These are phyloP conservation scores for Ophiostoma sp. DNA, from an alignment of 2,329 filamentous ascomycete genomes.

Conservation along the genomic window DNA sequence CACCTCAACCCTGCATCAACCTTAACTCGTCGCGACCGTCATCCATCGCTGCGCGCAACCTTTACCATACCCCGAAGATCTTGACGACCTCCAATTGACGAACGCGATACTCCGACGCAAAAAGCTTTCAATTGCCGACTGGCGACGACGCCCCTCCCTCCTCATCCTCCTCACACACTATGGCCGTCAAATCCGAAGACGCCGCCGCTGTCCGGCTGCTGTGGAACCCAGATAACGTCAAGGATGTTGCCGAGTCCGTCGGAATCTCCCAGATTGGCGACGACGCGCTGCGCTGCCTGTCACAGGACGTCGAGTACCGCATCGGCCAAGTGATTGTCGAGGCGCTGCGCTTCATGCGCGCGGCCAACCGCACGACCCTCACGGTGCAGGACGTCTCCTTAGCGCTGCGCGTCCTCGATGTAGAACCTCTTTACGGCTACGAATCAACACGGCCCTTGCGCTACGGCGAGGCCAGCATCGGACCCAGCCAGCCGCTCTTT, in stretches of 20 bases:
- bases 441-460: constrained; percentile 85
- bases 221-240: constrained; percentile 96
- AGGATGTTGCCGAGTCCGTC: constrained; percentile 93
- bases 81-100: no score
- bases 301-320: constrained; percentile 93
- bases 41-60: not conserved
- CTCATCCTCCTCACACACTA: not conserved
- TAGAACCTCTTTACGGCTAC: constrained; percentile 95
- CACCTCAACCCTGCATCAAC: not conserved
- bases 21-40: not conserved
- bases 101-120: not conserved
- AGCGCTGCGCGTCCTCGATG: constrained; percentile 81
- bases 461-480: constrained; percentile 91
- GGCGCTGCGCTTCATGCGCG: constrained; percentile 93
- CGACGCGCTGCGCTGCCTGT: constrained; percentile 82
- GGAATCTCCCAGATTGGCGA: constrained; percentile 80
- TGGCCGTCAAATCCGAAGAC: constrained; percentile 23
- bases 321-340: constrained; percentile 92
- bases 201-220: constrained; percentile 50
- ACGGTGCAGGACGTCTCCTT: constrained; percentile 87
- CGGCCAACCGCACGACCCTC: constrained; percentile 79
- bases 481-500: constrained; percentile 89
- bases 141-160: not conserved
- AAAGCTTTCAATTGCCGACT: not conserved
- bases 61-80: not conserved